Percentiles rank a stretch among this genome's conserved stretches.
These are phyloP conservation scores for Cryptococcus maquisensis DNA, from an alignment of 1,284 basidiomycete genomes.

Conservation along the genomic window DNA sequence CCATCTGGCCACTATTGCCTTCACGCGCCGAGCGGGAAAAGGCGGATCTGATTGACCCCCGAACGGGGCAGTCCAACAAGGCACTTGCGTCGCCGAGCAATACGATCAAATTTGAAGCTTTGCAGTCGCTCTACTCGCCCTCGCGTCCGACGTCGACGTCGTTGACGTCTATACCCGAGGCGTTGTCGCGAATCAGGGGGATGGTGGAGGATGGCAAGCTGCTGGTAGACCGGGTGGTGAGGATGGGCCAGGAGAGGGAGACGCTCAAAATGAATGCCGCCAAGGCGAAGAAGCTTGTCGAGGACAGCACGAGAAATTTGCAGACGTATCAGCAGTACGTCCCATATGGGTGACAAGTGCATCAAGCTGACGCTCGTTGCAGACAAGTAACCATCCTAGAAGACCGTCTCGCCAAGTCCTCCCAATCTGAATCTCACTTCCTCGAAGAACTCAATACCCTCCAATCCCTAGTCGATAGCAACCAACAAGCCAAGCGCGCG, in stretches of 20 bases:
- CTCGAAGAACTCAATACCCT: constrained; percentile 62
- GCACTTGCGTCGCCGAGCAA: constrained; percentile 49
- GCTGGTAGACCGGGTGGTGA: constrained; percentile 72
- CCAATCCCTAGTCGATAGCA: constrained; percentile 60
- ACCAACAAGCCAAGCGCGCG: constrained; percentile 61
- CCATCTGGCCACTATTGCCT: constrained; percentile 74
- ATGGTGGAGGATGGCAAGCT: constrained; percentile 74
- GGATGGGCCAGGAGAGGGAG: constrained; percentile 80
- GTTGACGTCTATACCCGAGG: constrained; percentile 58
- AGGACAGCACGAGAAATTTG: constrained; percentile 68
- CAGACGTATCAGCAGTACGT: constrained; percentile 73
- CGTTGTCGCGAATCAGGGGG: constrained; percentile 68
- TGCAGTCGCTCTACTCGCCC: constrained; percentile 31
- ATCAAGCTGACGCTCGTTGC: constrained; percentile 64
- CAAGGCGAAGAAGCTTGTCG: constrained; percentile 78
- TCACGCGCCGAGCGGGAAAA: constrained; percentile 68
- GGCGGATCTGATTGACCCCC: constrained; percentile 58
- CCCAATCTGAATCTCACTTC: constrained; percentile 33
- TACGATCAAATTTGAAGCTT: constrained; percentile 48
- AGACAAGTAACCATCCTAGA: constrained; percentile 70
- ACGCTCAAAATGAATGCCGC: constrained; percentile 83
- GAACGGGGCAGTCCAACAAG: constrained; percentile 51
- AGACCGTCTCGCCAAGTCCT: constrained; percentile 57
- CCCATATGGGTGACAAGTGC: constrained; percentile 45
- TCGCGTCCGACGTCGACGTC: constrained; percentile 23